Conservation (phyloP, 1,284 basidiomycete genomes). For the Thelephora terrestris region DNA sequence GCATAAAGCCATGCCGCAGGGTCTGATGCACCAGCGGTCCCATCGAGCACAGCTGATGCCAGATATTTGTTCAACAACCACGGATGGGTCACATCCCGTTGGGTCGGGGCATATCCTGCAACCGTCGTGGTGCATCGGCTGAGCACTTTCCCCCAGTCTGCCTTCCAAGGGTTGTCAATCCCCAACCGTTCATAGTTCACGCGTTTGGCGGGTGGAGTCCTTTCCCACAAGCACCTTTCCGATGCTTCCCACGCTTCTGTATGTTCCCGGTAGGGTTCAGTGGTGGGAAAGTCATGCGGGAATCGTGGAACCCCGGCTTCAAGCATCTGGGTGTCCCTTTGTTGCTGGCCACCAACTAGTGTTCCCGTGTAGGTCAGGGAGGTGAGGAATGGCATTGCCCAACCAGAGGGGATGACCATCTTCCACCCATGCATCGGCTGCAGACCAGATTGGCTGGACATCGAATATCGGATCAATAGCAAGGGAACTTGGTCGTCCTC, state of each 20-base stretch:
- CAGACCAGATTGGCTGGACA: constrained; percentile 29
- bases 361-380: constrained; percentile 76
- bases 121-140: constrained; percentile 11
- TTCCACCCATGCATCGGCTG: constrained; percentile 72
- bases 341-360: constrained; percentile 72
- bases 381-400: constrained; percentile 79
- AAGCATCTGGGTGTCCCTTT: constrained; percentile 66
- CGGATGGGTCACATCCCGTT: constrained; percentile 21
- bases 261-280: constrained; percentile 41
- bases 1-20: constrained; percentile 34
- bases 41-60: constrained; percentile 33
- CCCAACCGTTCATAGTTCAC: constrained; percentile 61
- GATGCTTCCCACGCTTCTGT: constrained; percentile 36
- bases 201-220: constrained; percentile 80
- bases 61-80: constrained; percentile 63
- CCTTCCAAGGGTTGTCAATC: constrained; percentile 60
- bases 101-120: neutral
- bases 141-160: constrained; percentile 64
- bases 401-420: constrained; percentile 74
- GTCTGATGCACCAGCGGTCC: constrained; percentile 30
- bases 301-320: constrained; percentile 70
- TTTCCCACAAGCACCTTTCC: constrained; percentile 58
- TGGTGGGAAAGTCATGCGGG: constrained; percentile 71
- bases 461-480: constrained; percentile 70
- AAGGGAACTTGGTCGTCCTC: constrained; percentile 78